These are phyloP conservation scores for Fusarium redolens DNA, from an alignment of 2,329 filamentous ascomycete genomes.

Conservation along the genomic window DNA sequence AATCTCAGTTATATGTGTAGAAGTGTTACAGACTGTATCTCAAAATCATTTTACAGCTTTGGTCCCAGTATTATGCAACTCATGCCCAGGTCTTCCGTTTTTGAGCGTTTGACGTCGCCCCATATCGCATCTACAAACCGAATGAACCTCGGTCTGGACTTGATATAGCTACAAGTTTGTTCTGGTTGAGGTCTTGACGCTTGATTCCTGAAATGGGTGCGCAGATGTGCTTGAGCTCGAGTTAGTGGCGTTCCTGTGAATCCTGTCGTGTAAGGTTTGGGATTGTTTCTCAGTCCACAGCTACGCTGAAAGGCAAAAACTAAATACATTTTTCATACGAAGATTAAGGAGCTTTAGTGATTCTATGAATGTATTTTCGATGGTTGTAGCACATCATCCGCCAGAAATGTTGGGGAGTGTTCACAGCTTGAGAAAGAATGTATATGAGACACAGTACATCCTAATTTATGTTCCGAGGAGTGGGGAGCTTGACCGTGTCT, in stretches of 20 bases:
- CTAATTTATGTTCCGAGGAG: not conserved
- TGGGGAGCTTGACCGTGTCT: not conserved
- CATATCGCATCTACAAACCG: not conserved
- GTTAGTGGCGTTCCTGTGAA: not conserved
- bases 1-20: not conserved
- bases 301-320: too few species aligned
- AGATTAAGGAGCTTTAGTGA: accelerated
- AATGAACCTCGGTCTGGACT: accelerated
- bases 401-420: not conserved
- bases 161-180: accelerated
- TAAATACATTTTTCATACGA: accelerated
- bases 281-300: not conserved
- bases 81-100: too few species aligned
- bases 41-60: too few species aligned
- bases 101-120: not conserved
- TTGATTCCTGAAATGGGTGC: too few species aligned
- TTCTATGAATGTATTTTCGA: accelerated
- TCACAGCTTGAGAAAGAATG: not conserved
- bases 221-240: not conserved
- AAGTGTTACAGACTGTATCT: not conserved
- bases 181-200: accelerated
- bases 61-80: not conserved
- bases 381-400: accelerated
- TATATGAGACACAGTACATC: too few species aligned
- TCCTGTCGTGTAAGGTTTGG: too few species aligned